Evolutionary conservation across 345 rosid genomes (phyloP).

Genomic region (Streptanthus diversifolius): DNA sequence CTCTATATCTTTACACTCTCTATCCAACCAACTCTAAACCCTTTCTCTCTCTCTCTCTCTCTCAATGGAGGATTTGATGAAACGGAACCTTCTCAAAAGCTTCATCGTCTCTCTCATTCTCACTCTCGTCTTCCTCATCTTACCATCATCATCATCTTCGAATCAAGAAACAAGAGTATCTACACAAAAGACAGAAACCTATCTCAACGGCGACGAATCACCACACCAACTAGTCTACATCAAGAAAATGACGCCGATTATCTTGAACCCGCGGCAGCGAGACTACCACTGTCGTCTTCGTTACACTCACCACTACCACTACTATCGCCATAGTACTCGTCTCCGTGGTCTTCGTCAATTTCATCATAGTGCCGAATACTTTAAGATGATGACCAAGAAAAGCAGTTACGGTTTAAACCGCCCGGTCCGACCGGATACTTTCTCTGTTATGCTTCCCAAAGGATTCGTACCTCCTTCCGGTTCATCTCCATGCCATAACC

Average conservation of each 20-base stretch:
- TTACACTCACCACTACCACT: constrained; percentile 8
- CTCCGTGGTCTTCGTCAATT: constrained; percentile 21
- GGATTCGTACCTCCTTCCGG: constrained; percentile 35
- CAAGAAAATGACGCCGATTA: constrained; percentile 32
- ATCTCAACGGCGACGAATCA: not conserved
- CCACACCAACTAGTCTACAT: constrained; percentile 22
- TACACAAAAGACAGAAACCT: constrained; percentile 4
- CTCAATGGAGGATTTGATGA: constrained; percentile 9
- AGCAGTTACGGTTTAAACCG: constrained; percentile 15
- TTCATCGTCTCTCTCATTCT: constrained; percentile 24
- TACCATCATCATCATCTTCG: constrained; percentile 29
- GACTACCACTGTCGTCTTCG: constrained; percentile 11
- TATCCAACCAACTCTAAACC: not conserved
- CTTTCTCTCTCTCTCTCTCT: not conserved
- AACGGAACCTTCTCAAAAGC: constrained; percentile 19
- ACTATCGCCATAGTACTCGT: constrained; percentile 11
- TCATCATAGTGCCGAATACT: constrained; percentile 8
- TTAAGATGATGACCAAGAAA: constrained; percentile 31
- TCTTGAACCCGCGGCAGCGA: constrained; percentile 13
- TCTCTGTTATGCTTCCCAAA: constrained; percentile 33
- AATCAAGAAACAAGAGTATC: constrained; percentile 21
- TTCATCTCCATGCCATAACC: constrained; percentile 32
- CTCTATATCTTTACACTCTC: constrained; percentile 12
- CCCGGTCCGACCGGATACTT: constrained; percentile 20
- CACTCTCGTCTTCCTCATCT: constrained; percentile 24